Evolutionary conservation across 371 early-diverging fungal genomes (phyloP).

Genomic region (Mortierella sp.): DNA sequence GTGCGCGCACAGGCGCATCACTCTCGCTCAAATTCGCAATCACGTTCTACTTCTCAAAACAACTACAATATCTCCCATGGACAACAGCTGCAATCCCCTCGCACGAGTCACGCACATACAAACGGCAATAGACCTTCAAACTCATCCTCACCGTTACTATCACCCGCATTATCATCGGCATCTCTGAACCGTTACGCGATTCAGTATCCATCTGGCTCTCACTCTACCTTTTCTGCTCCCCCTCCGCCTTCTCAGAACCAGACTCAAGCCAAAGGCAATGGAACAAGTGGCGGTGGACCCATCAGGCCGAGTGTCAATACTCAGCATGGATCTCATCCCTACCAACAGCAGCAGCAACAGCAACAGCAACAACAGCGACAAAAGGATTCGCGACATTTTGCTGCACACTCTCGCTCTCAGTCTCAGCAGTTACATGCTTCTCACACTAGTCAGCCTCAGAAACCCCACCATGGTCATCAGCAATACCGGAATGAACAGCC

Average conservation of each 20-base stretch:
- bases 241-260: conserved; percentile 7
- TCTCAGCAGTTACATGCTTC: background rate
- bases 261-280: conserved; percentile 1
- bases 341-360: conserved; percentile 3
- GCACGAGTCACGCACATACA: background rate
- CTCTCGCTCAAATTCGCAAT: conserved; percentile 1
- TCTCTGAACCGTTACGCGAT: background rate
- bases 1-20: conserved; percentile 10
- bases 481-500: conserved; percentile 3
- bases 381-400: background rate
- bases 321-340: background rate
- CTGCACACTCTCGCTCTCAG: background rate
- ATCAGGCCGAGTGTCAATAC: background rate
- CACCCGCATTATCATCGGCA: conserved; percentile 1
- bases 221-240: conserved; percentile 17
- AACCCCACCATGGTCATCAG: background rate
- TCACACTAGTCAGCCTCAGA: background rate
- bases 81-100: conserved; percentile 1
- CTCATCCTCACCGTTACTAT: background rate
- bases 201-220: background rate
- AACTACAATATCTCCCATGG: background rate
- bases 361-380: conserved; percentile 2
- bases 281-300: background rate
- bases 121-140: background rate
- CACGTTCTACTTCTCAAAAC: background rate